Percentiles rank a stretch among this genome's conserved stretches.
Conservation (phyloP, 495 filamentous ascomycete species). For the Talaromyces proteolyticus region DNA sequence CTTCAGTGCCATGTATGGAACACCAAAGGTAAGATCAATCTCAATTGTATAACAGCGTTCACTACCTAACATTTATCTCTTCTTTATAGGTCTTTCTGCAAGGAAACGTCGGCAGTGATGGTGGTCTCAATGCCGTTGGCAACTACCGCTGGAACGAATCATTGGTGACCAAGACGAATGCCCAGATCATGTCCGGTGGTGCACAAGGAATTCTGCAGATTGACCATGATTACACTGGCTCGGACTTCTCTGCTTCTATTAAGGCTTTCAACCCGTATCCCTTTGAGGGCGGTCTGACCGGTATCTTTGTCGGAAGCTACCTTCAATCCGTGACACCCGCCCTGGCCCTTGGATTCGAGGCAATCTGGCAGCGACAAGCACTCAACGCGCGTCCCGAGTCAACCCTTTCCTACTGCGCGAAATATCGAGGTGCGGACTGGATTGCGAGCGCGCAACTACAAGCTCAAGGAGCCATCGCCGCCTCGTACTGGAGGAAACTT, state of each 20-base stretch:
- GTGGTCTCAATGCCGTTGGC: slow-evolving; percentile 71
- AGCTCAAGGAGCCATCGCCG: slow-evolving; percentile 74
- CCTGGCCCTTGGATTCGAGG: slow-evolving; percentile 84
- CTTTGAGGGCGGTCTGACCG: slow-evolving; percentile 86
- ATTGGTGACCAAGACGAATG: slow-evolving; percentile 76
- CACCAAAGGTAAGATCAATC: slow-evolving; percentile 65
- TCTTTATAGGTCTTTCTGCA: slow-evolving; percentile 80
- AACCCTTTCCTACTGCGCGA: slow-evolving; percentile 77
- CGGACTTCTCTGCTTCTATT: slow-evolving; percentile 84
- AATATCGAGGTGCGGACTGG: slow-evolving; percentile 88
- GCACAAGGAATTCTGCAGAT: slow-evolving; percentile 72
- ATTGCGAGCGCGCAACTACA: slow-evolving; percentile 82
- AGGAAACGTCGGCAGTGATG: slow-evolving; percentile 89
- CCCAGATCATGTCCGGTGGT: slow-evolving; percentile 67
- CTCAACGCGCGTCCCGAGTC: slow-evolving; percentile 76
- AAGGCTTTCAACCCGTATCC: slow-evolving; percentile 92
- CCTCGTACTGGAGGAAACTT: slow-evolving; percentile 91
- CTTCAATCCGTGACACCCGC: slow-evolving; percentile 87
- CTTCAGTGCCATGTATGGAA: slow-evolving; percentile 90
- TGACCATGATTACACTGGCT: slow-evolving; percentile 89
- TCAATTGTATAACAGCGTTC: not conserved
- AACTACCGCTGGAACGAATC: slow-evolving; percentile 81
- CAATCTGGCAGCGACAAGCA: slow-evolving; percentile 83
- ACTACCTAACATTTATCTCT: slow-evolving; percentile 1
- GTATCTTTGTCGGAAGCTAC: slow-evolving; percentile 92